These are phyloP conservation scores for Xylariales sp. DNA, from an alignment of 2,329 filamentous ascomycete species.

Conservation along the genomic window DNA sequence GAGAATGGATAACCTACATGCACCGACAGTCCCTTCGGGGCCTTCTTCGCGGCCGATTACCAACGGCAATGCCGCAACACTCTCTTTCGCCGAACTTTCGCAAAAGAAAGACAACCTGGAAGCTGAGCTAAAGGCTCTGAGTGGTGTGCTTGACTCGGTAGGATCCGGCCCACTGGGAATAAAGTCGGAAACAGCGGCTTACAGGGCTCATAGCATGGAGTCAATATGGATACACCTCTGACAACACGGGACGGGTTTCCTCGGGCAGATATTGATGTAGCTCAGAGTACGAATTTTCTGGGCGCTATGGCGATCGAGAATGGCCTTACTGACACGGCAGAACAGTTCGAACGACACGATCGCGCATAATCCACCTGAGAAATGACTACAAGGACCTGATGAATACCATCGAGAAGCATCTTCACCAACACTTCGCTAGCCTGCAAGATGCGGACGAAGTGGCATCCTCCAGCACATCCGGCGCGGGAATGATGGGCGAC, in stretches of 20 bases:
- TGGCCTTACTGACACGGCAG: too few relatives aligned
- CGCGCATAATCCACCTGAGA: slow-evolving; percentile 80
- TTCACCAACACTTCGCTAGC: slow-evolving; percentile 88
- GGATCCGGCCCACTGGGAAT: too few relatives aligned
- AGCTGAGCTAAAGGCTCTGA: slow-evolving; percentile 77
- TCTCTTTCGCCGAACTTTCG: slow-evolving; percentile 76
- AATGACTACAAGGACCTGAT: slow-evolving; percentile 95
- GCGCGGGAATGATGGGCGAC: slow-evolving; percentile 25
- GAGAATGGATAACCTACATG: slow-evolving; percentile 53
- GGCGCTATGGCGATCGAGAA: too few relatives aligned
- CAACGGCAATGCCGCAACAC: slow-evolving; percentile 58
- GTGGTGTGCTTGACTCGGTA: slow-evolving; percentile 85
- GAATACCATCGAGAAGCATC: slow-evolving; percentile 71
- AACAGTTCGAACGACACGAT: slow-evolving; percentile 83
- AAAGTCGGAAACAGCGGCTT: too few relatives aligned
- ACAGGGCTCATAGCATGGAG: slow-evolving; percentile 86
- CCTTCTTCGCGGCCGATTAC: slow-evolving; percentile 58
- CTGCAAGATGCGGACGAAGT: slow-evolving; percentile 48
- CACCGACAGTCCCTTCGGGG: slow-evolving; percentile 64
- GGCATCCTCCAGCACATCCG: slow-evolving; percentile 18
- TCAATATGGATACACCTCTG: slow-evolving; percentile 85
- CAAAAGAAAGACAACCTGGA: slow-evolving; percentile 81
- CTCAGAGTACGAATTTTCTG: slow-evolving; percentile 88
- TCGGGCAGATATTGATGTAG: slow-evolving; percentile 87
- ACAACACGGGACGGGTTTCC: slow-evolving; percentile 89